Base-by-base conservation (phyloP, 106 monocot species). In the Dendrobium nobile region DNA sequence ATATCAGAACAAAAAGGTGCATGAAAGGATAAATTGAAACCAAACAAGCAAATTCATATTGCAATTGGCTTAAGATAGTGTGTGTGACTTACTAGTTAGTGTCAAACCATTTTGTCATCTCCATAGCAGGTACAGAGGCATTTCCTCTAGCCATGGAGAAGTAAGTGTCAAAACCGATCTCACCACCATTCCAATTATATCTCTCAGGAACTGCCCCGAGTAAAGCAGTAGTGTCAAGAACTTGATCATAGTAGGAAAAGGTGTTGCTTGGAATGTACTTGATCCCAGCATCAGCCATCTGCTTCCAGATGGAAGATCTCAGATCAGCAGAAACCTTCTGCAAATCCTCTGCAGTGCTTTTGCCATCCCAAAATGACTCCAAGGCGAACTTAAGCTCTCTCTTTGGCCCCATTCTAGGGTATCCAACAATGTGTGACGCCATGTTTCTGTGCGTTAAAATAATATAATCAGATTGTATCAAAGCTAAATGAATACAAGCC, bases 301-400 rank as follows among this genome's bases (percentile, higher is more conserved):
- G 90, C 79, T 90, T 90, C 90, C 90, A 90, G 75, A 90, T 90
- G 79, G 90, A 90, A 48, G 83, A 41, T 75, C 90, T 90, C 47
- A 90, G 83, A 83, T 90, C 90, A 5, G 85, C 75, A 37, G 90
- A 61, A 85, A 90, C 87, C 83, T 90, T 90, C 83, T 87, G 83
- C 81, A 90, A 77, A 78, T 90, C 90, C 67, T 82, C 87, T 4
- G 87, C 81, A 73, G 54, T 81, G 75, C 83, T 85, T 81, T 90
- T 90, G 18, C 85, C 85, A 81, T 90, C 90, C 90, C 90, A 87
- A 78, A 87, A 87, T 22, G 90, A 90, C 70, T 87, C 90, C 64
- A 90, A 67, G 37, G 90, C 90, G 79, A 90, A 90, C 85, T 90
- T 90, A 54, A 87, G 90, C 81, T 90, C 90, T 85, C 90, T 90